phyloP scores from a whole-genome alignment of 257 asterid genomes.

The Nicotiana attenuata region DNA sequence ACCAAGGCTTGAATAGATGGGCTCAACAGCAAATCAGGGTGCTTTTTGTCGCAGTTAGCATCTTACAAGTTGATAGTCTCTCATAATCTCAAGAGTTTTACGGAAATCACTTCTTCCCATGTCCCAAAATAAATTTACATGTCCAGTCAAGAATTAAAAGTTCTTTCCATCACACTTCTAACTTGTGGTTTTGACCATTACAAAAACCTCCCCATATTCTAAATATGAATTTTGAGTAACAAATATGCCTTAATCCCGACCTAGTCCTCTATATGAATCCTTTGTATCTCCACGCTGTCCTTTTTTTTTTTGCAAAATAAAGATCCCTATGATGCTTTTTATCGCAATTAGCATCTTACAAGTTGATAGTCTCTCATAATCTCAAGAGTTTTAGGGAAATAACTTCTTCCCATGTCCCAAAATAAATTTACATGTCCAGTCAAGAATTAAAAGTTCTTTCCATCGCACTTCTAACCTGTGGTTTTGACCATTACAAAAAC shows the following conservation, averaged over 20 bases:
- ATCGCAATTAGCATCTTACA: conserved; percentile 8
- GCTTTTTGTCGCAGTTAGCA: neutral
- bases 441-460: neutral
- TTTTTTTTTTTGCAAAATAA: neutral
- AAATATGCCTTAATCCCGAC: neutral
- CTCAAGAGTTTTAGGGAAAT: neutral
- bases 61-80: conserved; percentile 2
- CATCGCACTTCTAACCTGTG: neutral
- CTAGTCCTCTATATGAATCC: neutral
- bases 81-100: neutral
- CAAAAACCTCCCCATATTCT: neutral
- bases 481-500: neutral
- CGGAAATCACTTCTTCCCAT: neutral
- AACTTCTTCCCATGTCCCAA: neutral
- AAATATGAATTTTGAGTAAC: neutral
- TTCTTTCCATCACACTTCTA: neutral
- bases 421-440: too few species aligned
- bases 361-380: neutral
- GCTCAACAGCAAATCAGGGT: neutral
- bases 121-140: neutral
- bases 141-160: too few species aligned
- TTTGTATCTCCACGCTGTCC: neutral
- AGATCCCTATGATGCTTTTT: neutral
- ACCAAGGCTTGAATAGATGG: neutral
- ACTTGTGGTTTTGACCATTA: neutral